phyloP scores from a whole-genome alignment of 2,329 filamentous ascomycete genomes.

The Cladophialophora chaetospira region DNA sequence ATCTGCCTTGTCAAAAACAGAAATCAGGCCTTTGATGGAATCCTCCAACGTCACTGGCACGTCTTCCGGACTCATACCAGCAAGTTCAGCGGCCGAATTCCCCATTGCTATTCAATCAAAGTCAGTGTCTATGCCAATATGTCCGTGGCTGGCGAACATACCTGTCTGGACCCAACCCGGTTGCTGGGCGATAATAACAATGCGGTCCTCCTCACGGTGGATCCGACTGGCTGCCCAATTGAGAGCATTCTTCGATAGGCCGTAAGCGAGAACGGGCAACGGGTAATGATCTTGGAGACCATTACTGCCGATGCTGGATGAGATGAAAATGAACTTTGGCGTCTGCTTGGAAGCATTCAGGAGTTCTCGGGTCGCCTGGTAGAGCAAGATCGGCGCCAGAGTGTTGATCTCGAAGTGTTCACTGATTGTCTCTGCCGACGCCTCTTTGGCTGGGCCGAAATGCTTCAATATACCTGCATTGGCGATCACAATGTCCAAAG shows the following conservation, averaged over 20 bases:
- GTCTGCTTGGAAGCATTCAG: slow-evolving; percentile 33
- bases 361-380: slow-evolving; percentile 42
- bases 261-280: slow-evolving; percentile 31
- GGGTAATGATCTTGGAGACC: slow-evolving; percentile 32
- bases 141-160: slow-evolving; percentile 14
- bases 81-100: slow-evolving; percentile 8
- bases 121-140: background rate
- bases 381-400: slow-evolving; percentile 36
- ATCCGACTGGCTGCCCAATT: slow-evolving; percentile 33
- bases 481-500: slow-evolving; percentile 54
- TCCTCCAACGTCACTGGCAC: slow-evolving; percentile 22
- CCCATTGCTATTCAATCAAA: slow-evolving; percentile 35
- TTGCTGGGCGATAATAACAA: slow-evolving; percentile 35
- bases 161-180: slow-evolving; percentile 39
- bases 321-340: slow-evolving; percentile 44
- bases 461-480: slow-evolving; percentile 50
- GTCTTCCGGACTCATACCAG: slow-evolving; percentile 16
- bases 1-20: slow-evolving; percentile 22
- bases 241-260: slow-evolving; percentile 33
- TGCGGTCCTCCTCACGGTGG: slow-evolving; percentile 30
- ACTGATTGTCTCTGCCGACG: slow-evolving; percentile 41
- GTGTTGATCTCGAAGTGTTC: slow-evolving; percentile 49
- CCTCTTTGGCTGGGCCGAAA: slow-evolving; percentile 38
- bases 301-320: slow-evolving; percentile 43
- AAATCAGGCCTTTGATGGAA: slow-evolving; percentile 22